Base-by-base conservation (phyloP, 1,284 basidiomycete species). In the Sporisorium exsertum region DNA sequence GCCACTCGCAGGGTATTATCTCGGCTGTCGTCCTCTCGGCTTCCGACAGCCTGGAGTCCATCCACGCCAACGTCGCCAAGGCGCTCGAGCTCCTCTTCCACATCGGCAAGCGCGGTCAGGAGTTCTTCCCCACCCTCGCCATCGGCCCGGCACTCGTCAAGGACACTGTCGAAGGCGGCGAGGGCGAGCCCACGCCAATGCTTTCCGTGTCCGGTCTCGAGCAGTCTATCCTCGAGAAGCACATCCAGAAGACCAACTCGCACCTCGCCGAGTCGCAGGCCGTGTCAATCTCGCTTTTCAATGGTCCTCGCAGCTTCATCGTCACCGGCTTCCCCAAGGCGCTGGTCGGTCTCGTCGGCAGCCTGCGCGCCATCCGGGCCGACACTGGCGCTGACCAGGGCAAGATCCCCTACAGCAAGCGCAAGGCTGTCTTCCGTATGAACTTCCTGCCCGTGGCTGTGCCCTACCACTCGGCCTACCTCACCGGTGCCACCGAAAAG, bases 1-100 rank as follows among this genome's bases (percentile, higher is more conserved):
- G 96, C 51, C 96, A 99, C 87, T 97, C 94, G 8, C 96, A 98
- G 87, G 97, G 96, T 77, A 91, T 99, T 78, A 91, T 97, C 63
- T 94, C 95, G 22, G 96, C 96, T 24, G 90, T 97, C 58, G 92
- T 91, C 32, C 90, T 97, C 78, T 89, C 95, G 24, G 78, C 94
- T 2, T 96, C 94, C 18, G 88, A 89, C 37, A 90, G 91, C 45
- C 91, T 91, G 79, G 91, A 92, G 56, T 90, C 90, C 5, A 93
- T 94, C 86, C 87, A 89, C 59, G 86, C 87, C 71, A 96, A 97
- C 86, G 89, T 91, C 18, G 87, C 89, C 84, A 95, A 96, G 87
- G 94, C 94, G 29, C 86, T 97, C 79, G 91, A 89, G 80, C 95
- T 95, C 90, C 90, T 97, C 45, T 96, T 98, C 89, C 95, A 92